A percentile compares a stretch with the other conserved stretches of the same genome.
These are phyloP conservation scores for Fusarium sororula DNA, from an alignment of 2,329 filamentous ascomycete species.

Conservation along the genomic window DNA sequence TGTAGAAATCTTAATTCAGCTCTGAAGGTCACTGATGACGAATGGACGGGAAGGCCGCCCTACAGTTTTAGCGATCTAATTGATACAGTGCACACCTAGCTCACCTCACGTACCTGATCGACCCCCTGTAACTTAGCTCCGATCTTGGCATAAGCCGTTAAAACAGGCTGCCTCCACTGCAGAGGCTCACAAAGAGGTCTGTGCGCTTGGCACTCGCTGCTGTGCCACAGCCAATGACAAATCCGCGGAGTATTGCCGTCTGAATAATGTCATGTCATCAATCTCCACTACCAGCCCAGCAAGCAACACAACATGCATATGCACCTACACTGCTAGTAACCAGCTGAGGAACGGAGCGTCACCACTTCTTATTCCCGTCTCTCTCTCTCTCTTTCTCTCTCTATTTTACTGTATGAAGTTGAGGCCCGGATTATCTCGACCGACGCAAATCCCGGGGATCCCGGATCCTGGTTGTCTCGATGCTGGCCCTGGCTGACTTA, in stretches of 20 bases:
- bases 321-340: neutral
- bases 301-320: neutral
- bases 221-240: neutral
- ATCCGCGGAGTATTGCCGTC: neutral
- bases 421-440: neutral
- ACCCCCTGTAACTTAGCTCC: neutral
- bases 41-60: neutral
- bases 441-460: neutral
- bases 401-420: neutral
- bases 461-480: neutral
- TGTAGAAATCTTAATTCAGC: neutral
- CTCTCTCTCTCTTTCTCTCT: neutral
- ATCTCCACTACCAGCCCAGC: conserved; percentile 1
- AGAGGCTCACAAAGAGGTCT: conserved; percentile 7
- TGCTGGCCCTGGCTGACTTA: neutral
- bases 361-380: neutral
- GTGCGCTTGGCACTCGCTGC: neutral
- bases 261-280: neutral
- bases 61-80: neutral
- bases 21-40: neutral
- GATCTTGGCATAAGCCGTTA: neutral
- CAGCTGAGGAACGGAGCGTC: conserved; percentile 21
- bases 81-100: neutral
- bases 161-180: neutral
- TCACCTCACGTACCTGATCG: neutral